These are phyloP conservation scores for Mycena indigotica DNA, from an alignment of 768 basidiomycete genomes.

Conservation along the genomic window DNA sequence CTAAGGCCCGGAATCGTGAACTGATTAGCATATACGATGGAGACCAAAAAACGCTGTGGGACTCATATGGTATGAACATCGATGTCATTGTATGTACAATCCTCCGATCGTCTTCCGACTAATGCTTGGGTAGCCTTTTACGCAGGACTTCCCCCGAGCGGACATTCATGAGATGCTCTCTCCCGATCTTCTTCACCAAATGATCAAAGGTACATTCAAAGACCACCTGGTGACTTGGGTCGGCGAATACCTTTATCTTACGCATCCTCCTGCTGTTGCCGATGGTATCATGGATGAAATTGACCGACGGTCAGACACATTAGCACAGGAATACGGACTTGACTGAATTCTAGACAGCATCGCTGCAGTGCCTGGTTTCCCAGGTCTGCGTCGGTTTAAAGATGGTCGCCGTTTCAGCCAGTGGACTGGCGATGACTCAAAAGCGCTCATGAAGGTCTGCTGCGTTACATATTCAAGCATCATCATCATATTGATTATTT, in stretches of 20 bases:
- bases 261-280: slow-evolving; percentile 15
- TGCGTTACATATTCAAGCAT: neutral
- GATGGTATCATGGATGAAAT: slow-evolving; percentile 36
- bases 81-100: slow-evolving; percentile 18
- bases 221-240: slow-evolving; percentile 37
- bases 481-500: neutral
- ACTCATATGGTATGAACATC: slow-evolving; percentile 21
- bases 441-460: slow-evolving; percentile 32
- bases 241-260: slow-evolving; percentile 23
- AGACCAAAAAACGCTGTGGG: slow-evolving; percentile 13
- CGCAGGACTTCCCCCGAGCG: slow-evolving; percentile 26
- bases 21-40: neutral
- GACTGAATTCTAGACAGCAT: slow-evolving; percentile 22
- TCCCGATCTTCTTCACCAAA: slow-evolving; percentile 33
- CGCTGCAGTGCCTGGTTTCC: slow-evolving; percentile 10
- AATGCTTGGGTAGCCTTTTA: slow-evolving; percentile 24
- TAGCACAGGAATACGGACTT: too few species aligned
- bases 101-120: neutral
- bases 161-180: slow-evolving; percentile 33
- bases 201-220: slow-evolving; percentile 31
- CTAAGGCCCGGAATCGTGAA: slow-evolving; percentile 7
- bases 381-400: slow-evolving; percentile 23
- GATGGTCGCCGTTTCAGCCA: slow-evolving; percentile 26
- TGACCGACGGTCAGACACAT: slow-evolving; percentile 35
- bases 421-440: slow-evolving; percentile 33